Evolutionary conservation across 2,329 filamentous ascomycete species (phyloP), one percentile per base, ranked within the genome.

Genomic region (Beauveria medogensis): DNA sequence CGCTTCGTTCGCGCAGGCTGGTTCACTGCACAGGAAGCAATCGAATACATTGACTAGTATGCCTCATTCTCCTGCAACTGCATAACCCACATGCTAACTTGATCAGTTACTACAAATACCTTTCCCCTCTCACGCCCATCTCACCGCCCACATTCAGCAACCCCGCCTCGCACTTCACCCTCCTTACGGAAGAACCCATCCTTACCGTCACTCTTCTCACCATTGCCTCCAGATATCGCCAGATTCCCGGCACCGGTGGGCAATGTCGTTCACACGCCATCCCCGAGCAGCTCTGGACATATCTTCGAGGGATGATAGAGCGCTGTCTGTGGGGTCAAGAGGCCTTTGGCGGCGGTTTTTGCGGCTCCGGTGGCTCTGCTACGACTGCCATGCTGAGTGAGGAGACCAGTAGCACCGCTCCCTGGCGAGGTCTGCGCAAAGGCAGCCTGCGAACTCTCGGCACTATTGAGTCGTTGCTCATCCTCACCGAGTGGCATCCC

Each of bases 401-500:
- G 53, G 84, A 85, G 63, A 86, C 83, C 16, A 88, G 84, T 55
- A 88, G 84, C 72, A 89, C 86, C 4, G 85, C 88, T 64, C 80
- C 88, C 53, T 83, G 89, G 84, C 78, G 87, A 77, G 82, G 86
- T 74, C 70, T 92, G 75, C 73, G 85, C 61, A 89, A 89, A 69
- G 89, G 89, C 22, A 94, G 92, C 66, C 77, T 97, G 58, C 84
- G 94, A 57, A 96, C 93, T 0, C 78, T 99, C 3, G 94, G 94
- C 18, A 97, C 93, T 0, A 91, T 99, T 28, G 94, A 99, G 75
- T 95, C 92, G 40, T 77, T 99, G 37, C 86, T 99, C 80, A 88
- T 99, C 28, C 78, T 99, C 50, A 97, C 93, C 1, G 94, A 99
- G 70, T 99, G 94, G 93, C 93, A 97, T 72, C 94, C 94, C 5